Conservation (phyloP, 257 asterid species). For the Eustoma russellianum region DNA sequence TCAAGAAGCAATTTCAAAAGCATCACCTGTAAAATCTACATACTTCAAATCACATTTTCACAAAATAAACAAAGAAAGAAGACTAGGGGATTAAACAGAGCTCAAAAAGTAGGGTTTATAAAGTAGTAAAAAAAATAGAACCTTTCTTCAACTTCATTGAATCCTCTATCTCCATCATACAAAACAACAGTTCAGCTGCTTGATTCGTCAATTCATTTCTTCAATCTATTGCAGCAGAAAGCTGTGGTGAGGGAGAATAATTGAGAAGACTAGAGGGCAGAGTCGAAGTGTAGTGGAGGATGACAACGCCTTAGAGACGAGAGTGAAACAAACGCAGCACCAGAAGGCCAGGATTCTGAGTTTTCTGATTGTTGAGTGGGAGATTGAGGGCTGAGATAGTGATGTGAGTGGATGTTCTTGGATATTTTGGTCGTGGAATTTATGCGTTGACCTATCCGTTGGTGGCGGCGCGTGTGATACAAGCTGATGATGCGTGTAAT, state of each 20-base stretch:
- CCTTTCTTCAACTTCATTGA: slow-evolving; percentile 1
- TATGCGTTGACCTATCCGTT: slow-evolving; percentile 10
- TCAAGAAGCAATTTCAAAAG: not conserved
- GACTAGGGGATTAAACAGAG: not conserved
- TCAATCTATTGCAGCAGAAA: slow-evolving; percentile 10
- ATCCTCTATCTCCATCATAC: not conserved
- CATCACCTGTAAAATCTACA: not conserved
- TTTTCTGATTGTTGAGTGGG: not conserved
- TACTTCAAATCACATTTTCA: not conserved
- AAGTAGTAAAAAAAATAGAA: not conserved
- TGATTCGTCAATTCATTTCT: not conserved
- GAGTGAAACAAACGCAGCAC: slow-evolving; percentile 14
- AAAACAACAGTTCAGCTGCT: too few species aligned
- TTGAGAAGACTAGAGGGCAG: slow-evolving; percentile 10
- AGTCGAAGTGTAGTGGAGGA: slow-evolving; percentile 2
- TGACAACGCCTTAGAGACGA: slow-evolving; percentile 7
- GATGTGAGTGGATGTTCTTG: slow-evolving; percentile 1
- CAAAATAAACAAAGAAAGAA: not conserved
- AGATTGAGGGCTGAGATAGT: slow-evolving; percentile 15
- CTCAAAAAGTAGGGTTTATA: not conserved
- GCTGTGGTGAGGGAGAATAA: not conserved
- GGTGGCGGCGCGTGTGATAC: slow-evolving; percentile 27
- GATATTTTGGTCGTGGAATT: not conserved
- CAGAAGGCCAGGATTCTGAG: slow-evolving; percentile 4
- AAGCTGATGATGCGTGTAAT: too few species aligned